Evolutionary conservation across 2,329 filamentous ascomycete species (phyloP).

Genomic region (Coniochaeta sp.): DNA sequence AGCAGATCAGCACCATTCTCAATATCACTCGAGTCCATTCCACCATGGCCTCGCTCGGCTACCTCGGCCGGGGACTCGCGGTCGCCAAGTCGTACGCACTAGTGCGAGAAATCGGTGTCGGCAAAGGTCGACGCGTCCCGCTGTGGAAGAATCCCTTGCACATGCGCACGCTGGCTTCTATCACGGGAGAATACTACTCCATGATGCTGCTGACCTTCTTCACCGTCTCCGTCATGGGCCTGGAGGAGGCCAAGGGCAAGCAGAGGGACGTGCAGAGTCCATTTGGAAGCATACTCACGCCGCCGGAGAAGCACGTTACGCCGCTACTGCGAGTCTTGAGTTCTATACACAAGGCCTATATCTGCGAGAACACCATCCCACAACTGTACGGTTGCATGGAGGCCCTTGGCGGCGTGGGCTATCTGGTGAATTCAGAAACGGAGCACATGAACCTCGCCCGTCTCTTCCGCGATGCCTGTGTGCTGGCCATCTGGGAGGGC

Average conservation of each 20-base stretch:
- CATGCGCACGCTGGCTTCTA: conserved; percentile 48
- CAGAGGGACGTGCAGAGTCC: conserved; percentile 12
- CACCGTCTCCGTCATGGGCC: conserved; percentile 44
- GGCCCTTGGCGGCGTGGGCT: conserved; percentile 58
- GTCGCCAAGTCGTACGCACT: conserved; percentile 51
- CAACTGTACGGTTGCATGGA: conserved; percentile 55
- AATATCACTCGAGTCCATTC: conserved; percentile 60
- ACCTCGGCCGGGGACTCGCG: conserved; percentile 47
- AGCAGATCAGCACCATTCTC: conserved; percentile 60
- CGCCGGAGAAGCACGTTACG: conserved; percentile 21
- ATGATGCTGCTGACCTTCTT: conserved; percentile 50
- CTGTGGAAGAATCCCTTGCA: conserved; percentile 48
- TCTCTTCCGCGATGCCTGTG: conserved; percentile 56
- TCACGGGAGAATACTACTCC: conserved; percentile 48
- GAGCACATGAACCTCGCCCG: conserved; percentile 60
- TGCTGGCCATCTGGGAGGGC: conserved; percentile 55
- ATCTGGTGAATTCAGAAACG: conserved; percentile 53
- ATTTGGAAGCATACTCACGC: conserved; percentile 12
- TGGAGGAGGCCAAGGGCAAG: conserved; percentile 33
- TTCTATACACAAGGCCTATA: conserved; percentile 53
- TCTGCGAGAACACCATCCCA: conserved; percentile 40
- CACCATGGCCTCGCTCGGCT: conserved; percentile 42
- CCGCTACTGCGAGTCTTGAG: conserved; percentile 50
- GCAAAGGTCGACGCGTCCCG: conserved; percentile 33
- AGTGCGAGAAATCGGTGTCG: conserved; percentile 44